phyloP scores from a whole-genome alignment of 306 rosid species.

The Fagus sylvatica region DNA sequence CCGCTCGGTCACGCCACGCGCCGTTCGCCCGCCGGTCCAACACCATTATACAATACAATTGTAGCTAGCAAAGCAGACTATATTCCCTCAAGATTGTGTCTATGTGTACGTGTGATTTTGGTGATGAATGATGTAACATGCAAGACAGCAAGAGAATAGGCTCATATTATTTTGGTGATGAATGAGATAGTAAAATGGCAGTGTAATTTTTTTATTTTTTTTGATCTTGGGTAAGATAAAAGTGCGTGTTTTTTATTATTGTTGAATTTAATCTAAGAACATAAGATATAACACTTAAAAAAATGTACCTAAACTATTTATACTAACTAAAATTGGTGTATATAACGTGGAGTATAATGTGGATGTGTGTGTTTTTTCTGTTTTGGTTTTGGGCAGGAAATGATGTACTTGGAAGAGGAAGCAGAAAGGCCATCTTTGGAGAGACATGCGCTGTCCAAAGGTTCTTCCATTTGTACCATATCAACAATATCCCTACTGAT shows the following conservation, averaged over 20 bases:
- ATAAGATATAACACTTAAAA: too few species aligned
- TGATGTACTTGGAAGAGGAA: conserved; percentile 38
- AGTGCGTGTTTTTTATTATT: background rate
- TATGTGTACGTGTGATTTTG: background rate
- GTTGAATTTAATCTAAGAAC: too few species aligned
- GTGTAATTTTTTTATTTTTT: too few species aligned
- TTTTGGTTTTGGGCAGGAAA: conserved; percentile 33
- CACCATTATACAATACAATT: too few species aligned
- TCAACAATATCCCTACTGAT: too few species aligned
- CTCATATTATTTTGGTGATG: background rate
- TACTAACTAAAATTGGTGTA: background rate
- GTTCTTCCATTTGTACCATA: conserved; percentile 34
- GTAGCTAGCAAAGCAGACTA: too few species aligned
- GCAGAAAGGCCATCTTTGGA: conserved; percentile 43
- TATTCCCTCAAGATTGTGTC: too few species aligned
- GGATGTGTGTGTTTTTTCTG: background rate
- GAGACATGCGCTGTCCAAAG: conserved; percentile 43
- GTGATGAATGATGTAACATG: too few species aligned
- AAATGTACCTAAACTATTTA: too few species aligned
- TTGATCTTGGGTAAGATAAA: background rate
- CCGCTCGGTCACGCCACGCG: too few species aligned
- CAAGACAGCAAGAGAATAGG: background rate
- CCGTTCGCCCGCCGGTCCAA: too few species aligned
- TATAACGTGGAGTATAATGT: background rate
- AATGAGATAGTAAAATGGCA: too few species aligned